These are phyloP conservation scores for Claviceps capensis DNA, from an alignment of 2,329 filamentous ascomycete genomes.

Conservation along the genomic window DNA sequence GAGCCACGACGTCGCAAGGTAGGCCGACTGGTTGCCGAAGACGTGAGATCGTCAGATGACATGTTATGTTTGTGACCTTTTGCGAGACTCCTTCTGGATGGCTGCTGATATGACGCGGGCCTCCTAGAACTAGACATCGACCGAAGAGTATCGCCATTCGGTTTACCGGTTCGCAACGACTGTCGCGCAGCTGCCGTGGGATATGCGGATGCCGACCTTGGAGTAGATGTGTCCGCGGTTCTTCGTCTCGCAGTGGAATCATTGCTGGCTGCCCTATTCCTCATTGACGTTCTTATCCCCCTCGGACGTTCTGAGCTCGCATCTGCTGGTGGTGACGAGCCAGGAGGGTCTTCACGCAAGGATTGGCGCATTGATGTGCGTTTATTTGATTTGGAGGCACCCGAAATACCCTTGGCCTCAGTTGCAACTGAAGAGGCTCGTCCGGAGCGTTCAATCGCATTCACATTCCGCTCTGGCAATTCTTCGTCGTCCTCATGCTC, in stretches of 20 bases:
- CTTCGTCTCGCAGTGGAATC: not conserved
- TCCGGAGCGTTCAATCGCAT: not conserved
- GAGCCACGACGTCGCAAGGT: conserved; percentile 40
- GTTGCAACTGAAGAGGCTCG: not conserved
- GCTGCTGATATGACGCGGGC: conserved; percentile 18
- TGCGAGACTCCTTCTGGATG: conserved; percentile 6
- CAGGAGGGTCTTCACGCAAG: conserved; percentile 24
- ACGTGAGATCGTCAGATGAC: conserved; percentile 12
- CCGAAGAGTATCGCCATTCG: conserved; percentile 3
- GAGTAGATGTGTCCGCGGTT: not conserved
- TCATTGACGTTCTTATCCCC: conserved; percentile 22
- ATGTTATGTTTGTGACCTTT: conserved; percentile 13
- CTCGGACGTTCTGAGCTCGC: conserved; percentile 7
- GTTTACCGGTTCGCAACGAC: conserved; percentile 11
- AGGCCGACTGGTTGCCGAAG: conserved; percentile 15
- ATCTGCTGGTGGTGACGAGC: conserved; percentile 4
- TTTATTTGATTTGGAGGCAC: conserved; percentile 17
- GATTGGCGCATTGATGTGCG: conserved; percentile 37
- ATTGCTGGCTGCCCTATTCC: conserved; percentile 6
- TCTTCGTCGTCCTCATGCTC: conserved; percentile 8
- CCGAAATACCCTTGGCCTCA: not conserved
- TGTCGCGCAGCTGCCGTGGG: conserved; percentile 11
- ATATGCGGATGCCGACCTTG: not conserved
- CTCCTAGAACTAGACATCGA: conserved; percentile 9
- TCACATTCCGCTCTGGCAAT: not conserved